A percentile compares a stretch with the other conserved stretches of the same genome.
Evolutionary conservation across 176 grass and related monocot genomes (phyloP).

Genomic region (Avena sativa): DNA sequence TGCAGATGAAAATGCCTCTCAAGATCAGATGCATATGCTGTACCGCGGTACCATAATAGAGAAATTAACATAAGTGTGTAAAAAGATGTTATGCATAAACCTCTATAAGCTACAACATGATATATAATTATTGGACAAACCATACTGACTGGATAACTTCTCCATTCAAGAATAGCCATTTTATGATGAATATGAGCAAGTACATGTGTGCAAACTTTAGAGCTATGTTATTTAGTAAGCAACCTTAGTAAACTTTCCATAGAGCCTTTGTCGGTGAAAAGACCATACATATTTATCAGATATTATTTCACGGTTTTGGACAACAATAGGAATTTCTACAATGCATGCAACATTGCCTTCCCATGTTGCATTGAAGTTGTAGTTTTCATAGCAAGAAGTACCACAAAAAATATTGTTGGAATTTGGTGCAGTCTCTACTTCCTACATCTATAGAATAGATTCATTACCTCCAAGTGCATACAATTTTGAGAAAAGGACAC

Average conservation of each 20-base stretch:
- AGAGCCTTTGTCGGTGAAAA: constrained; percentile 18
- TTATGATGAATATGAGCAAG: constrained; percentile 4
- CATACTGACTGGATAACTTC: background rate
- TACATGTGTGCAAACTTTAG: constrained; percentile 24
- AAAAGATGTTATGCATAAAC: background rate
- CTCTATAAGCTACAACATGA: background rate
- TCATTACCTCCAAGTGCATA: too few species aligned
- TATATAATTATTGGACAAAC: background rate
- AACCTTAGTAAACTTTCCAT: constrained; percentile 37
- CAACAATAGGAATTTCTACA: constrained; percentile 42
- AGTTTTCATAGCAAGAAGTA: too few species aligned
- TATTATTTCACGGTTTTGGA: constrained; percentile 36
- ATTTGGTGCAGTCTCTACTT: too few species aligned
- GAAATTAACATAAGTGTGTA: background rate
- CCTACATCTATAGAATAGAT: too few species aligned
- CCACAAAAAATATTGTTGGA: too few species aligned
- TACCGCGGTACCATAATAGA: background rate
- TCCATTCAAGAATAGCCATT: background rate
- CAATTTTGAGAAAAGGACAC: too few species aligned
- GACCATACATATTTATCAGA: constrained; percentile 50
- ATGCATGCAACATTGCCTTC: too few species aligned
- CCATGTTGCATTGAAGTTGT: too few species aligned
- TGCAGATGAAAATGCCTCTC: background rate
- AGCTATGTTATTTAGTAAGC: background rate
- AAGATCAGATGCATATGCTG: background rate